Conservation (phyloP, 345 rosid species). For the Linum trigynum region DNA sequence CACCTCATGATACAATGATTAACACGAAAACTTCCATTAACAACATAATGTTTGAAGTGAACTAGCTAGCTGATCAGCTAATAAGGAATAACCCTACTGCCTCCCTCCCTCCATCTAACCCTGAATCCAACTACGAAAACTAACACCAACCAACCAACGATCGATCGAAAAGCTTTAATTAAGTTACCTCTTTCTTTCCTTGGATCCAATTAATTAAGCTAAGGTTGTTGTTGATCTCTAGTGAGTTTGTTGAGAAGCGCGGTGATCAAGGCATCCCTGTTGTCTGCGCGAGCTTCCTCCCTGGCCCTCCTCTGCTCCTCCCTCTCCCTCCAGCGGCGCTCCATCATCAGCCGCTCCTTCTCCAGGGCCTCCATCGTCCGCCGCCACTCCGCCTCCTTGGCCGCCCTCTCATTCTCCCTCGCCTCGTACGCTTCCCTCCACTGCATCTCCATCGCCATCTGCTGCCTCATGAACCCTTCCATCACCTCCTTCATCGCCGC, state of each 20-base stretch:
- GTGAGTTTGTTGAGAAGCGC: constrained; percentile 62
- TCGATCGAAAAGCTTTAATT: no score
- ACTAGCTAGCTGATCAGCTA: no score
- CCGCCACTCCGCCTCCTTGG: constrained; percentile 86
- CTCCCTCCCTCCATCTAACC: no score
- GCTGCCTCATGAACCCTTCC: constrained; percentile 79
- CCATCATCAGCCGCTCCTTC: constrained; percentile 76
- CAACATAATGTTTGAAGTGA: no score
- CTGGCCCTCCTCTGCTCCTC: constrained; percentile 83
- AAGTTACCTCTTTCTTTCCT: background rate
- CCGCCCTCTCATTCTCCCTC: constrained; percentile 65
- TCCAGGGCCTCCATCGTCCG: constrained; percentile 72
- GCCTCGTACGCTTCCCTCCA: constrained; percentile 80
- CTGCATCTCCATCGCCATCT: constrained; percentile 61
- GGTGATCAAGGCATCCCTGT: constrained; percentile 72
- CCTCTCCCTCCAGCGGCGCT: constrained; percentile 78
- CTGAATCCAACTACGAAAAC: no score
- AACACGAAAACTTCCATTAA: no score
- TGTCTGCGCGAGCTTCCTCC: constrained; percentile 94
- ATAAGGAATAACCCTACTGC: no score
- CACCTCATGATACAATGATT: no score
- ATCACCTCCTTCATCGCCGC: constrained; percentile 33
- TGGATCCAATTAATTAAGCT: background rate
- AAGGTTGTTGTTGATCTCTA: constrained; percentile 29
- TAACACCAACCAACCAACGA: no score